phyloP scores from a whole-genome alignment of 176 grass and related monocot genomes.

The Bonia amplexicaulis region DNA sequence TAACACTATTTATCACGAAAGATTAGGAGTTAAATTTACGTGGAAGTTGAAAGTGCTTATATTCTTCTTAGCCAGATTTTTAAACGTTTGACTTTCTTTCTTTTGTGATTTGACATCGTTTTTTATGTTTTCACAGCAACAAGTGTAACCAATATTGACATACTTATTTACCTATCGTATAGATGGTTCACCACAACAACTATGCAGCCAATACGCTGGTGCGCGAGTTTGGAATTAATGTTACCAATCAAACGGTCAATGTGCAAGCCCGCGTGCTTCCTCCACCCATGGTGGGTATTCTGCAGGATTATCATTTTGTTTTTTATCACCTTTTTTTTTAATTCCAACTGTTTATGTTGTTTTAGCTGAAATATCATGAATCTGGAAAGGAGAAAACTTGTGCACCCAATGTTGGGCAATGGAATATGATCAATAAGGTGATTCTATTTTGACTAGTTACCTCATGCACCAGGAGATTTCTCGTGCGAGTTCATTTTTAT shows the following conservation, averaged over 20 bases:
- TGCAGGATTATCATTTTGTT: not conserved
- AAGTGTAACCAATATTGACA: not conserved
- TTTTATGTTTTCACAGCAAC: not conserved
- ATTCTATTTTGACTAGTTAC: constrained; percentile 5
- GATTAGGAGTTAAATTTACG: not conserved
- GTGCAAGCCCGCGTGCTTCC: constrained; percentile 57
- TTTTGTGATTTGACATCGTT: not conserved
- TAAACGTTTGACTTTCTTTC: not conserved
- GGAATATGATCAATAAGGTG: constrained; percentile 90
- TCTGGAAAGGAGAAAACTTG: constrained; percentile 62
- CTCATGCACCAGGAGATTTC: not conserved
- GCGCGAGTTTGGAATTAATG: constrained; percentile 46
- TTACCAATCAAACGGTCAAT: constrained; percentile 37
- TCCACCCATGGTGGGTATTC: constrained; percentile 44
- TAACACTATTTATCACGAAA: not conserved
- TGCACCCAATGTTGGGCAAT: constrained; percentile 47
- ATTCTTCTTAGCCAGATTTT: not conserved
- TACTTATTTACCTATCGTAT: constrained; percentile 23
- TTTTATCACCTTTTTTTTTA: not conserved
- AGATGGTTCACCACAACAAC: constrained; percentile 55
- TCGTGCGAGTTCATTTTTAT: not conserved
- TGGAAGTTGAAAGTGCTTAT: constrained; percentile 1
- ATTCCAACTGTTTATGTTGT: constrained; percentile 2
- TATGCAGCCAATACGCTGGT: constrained; percentile 48
- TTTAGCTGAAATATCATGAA: constrained; percentile 71